These are phyloP conservation scores for Leccinum boreale DNA, from an alignment of 768 basidiomycete species.

Conservation along the genomic window DNA sequence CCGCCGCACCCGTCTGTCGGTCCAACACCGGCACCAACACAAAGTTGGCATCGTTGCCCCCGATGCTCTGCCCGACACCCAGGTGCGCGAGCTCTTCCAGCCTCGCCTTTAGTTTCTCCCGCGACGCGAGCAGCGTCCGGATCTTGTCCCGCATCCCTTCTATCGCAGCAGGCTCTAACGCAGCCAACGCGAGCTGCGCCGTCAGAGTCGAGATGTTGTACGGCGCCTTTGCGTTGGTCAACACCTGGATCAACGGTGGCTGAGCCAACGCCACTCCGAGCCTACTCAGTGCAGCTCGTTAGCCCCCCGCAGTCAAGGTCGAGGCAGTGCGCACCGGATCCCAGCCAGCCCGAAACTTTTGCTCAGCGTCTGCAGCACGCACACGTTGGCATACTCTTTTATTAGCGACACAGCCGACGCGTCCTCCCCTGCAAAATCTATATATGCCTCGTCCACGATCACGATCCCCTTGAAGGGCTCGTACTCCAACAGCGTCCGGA, in stretches of 20 bases:
- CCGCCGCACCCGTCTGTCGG: constrained; percentile 37
- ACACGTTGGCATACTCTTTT: constrained; percentile 80
- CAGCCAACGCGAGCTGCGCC: constrained; percentile 74
- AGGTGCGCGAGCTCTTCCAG: constrained; percentile 47
- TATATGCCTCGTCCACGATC: constrained; percentile 95
- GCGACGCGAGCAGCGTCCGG: constrained; percentile 53
- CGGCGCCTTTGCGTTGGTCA: constrained; percentile 94
- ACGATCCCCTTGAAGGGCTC: constrained; percentile 86
- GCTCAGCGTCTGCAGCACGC: constrained; percentile 95
- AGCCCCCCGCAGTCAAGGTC: neutral
- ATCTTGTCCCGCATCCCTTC: constrained; percentile 64
- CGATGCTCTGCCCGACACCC: constrained; percentile 67
- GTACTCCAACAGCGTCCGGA: constrained; percentile 73
- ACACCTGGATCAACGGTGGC: constrained; percentile 84
- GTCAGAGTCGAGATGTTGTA: constrained; percentile 95
- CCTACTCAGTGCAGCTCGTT: constrained; percentile 35
- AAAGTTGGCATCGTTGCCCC: constrained; percentile 89
- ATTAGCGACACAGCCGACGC: constrained; percentile 69
- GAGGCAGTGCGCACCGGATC: constrained; percentile 63
- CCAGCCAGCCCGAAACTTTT: constrained; percentile 96
- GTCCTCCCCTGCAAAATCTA: constrained; percentile 76
- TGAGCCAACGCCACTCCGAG: constrained; percentile 89
- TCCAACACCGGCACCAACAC: neutral
- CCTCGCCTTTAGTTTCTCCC: constrained; percentile 47
- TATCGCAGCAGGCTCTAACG: constrained; percentile 67